Percentiles rank a stretch among this genome's conserved stretches.
phyloP scores from a whole-genome alignment of 371 early-diverging fungal species.

The Mortierella sp. region DNA sequence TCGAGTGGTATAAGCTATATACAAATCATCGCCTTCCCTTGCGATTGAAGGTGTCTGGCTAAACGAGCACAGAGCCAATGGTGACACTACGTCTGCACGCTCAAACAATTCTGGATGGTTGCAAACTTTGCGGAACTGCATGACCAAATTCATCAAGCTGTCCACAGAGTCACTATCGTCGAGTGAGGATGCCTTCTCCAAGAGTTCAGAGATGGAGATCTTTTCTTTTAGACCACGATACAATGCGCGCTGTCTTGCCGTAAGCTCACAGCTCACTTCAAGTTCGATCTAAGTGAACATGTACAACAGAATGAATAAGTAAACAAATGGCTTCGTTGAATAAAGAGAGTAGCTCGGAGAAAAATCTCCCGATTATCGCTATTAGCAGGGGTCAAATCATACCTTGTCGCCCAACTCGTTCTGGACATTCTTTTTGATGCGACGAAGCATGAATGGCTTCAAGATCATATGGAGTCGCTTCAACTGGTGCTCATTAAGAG shows the following conservation, averaged over 20 bases:
- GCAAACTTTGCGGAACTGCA: conserved; percentile 98
- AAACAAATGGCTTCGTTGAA: background rate
- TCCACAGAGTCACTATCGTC: conserved; percentile 76
- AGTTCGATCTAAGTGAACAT: conserved; percentile 74
- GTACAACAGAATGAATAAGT: background rate
- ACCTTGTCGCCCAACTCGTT: conserved; percentile 93
- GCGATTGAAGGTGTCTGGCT: conserved; percentile 73
- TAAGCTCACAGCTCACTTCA: conserved; percentile 87
- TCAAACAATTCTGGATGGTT: conserved; percentile 99
- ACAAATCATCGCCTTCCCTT: conserved; percentile 70
- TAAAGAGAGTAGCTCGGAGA: background rate
- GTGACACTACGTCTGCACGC: conserved; percentile 86
- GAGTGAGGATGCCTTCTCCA: conserved; percentile 79
- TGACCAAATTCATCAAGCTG: conserved; percentile 93
- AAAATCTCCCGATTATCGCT: background rate
- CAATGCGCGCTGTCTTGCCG: conserved; percentile 84
- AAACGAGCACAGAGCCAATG: conserved; percentile 74
- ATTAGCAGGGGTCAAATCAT: background rate
- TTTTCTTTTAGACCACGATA: conserved; percentile 85
- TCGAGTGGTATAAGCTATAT: conserved; percentile 73
- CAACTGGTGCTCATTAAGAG: conserved; percentile 91
- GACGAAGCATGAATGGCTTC: conserved; percentile 98
- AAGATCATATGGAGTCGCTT: conserved; percentile 95
- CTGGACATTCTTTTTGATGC: conserved; percentile 97
- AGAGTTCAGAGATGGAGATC: conserved; percentile 85